Conservation (phyloP, 148 eudicot species). For the Silene conica region DNA sequence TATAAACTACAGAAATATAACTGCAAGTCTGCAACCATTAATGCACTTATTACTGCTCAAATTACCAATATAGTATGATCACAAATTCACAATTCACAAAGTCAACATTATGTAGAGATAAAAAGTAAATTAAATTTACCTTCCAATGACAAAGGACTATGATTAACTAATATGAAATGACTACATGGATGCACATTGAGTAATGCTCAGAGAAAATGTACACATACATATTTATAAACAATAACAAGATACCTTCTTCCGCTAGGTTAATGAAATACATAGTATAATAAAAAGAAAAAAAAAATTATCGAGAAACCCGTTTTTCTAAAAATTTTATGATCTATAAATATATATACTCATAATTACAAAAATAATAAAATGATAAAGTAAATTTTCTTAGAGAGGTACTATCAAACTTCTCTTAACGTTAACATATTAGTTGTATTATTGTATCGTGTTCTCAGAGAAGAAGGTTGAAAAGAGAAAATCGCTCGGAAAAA, state of each 20-base stretch:
- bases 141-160: constrained; percentile 14
- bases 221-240: not conserved
- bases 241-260: too few relatives aligned
- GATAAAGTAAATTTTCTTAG: too few relatives aligned
- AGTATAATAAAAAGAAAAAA: not conserved
- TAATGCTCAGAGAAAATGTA: not conserved
- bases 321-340: too few relatives aligned
- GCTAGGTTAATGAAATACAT: too few relatives aligned
- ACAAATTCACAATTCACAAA: constrained; percentile 1
- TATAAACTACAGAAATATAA: not conserved
- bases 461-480: too few relatives aligned
- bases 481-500: too few relatives aligned
- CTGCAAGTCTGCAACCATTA: not conserved
- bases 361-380: not conserved
- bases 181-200: not conserved
- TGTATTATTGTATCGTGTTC: too few relatives aligned
- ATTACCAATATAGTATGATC: not conserved
- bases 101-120: not conserved
- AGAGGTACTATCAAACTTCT: too few relatives aligned
- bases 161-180: constrained; percentile 18
- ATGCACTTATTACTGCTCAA: not conserved
- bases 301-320: too few relatives aligned
- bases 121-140: not conserved
- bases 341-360: too few relatives aligned
- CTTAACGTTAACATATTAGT: too few relatives aligned